phyloP scores from a whole-genome alignment of 768 basidiomycete genomes.

The Phallus indusiatus region DNA sequence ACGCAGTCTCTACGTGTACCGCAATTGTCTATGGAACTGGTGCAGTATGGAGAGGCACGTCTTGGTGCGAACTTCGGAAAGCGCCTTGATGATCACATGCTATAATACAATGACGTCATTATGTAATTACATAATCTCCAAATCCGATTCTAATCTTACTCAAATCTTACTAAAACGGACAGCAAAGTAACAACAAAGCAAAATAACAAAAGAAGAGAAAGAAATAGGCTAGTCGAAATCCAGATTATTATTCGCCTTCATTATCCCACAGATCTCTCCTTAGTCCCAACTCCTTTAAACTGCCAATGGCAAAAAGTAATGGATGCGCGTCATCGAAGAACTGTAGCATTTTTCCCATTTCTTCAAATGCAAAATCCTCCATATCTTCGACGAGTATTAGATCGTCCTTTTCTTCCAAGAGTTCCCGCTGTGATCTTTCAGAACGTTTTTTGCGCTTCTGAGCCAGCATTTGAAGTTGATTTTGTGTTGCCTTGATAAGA shows the following conservation, averaged over 20 bases:
- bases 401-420: conserved; percentile 54
- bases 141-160: background rate
- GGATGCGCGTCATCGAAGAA: conserved; percentile 50
- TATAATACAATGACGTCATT: background rate
- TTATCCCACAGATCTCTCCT: conserved; percentile 24
- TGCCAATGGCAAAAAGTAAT: conserved; percentile 59
- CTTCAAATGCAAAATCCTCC: conserved; percentile 74
- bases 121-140: background rate
- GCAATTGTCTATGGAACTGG: background rate
- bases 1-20: background rate
- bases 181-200: background rate
- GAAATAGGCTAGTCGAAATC: background rate
- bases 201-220: background rate
- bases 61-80: background rate
- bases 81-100: background rate
- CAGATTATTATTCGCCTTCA: conserved; percentile 12
- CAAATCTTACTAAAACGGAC: too few relatives aligned
- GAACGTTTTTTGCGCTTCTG: conserved; percentile 54
- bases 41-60: too few relatives aligned
- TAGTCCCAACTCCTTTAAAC: conserved; percentile 62
- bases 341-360: conserved; percentile 58
- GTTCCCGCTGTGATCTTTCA: conserved; percentile 23
- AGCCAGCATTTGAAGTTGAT: conserved; percentile 58
- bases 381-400: conserved; percentile 68
- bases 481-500: conserved; percentile 60